Base-by-base conservation (phyloP, 257 asterid species). In the Ligustrum vulgare region DNA sequence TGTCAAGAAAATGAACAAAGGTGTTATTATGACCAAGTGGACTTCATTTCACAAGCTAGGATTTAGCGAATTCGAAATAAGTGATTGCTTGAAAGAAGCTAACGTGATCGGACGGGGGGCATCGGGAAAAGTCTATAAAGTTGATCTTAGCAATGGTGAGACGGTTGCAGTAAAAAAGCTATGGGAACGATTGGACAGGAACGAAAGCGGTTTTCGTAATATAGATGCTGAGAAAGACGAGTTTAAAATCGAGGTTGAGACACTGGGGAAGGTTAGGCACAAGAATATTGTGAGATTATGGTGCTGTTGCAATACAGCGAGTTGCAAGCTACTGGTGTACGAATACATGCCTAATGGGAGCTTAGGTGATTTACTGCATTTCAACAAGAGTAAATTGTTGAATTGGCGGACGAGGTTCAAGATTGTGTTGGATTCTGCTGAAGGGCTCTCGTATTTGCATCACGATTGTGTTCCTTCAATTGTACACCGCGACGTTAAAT, bases 261-360 rank as follows among this genome's bases (percentile, higher is more conserved):
- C 96, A 3, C 22, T 93, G 67, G 97, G 97, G 74, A 88, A 82
- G 58, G 89, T 93, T 9, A 80, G 97, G 81, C 98, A 93, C 89
- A 93, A 91, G 79, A 93, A 90, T 78, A 89, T 93, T 3, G 96
- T 93, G 51, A 80, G 84, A 41, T 72, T 93, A 39, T 91, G 89
- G 97, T 89, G 98, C 75, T 89, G 92, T 67, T 91, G 98, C 54
- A 83, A 63, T 56, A 36, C 84, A 0, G 92, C 84, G 51, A 82
- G 74, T 70, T 79, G 85, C 72, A 91, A 93, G 74, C 91, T 91
- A 43, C 54, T 93, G 78, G 97, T 93, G 3, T 93, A 91, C 5
- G 98, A 93, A 77, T 93, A 86, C 79, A 80, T 93, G 96, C 89
- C 87, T 20, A 93, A 91, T 41, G 98, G 98, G 76, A 91, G 98